A percentile compares a stretch with the other conserved stretches of the same genome.
phyloP scores from a whole-genome alignment of 345 rosid species.

The Salix udensis region DNA sequence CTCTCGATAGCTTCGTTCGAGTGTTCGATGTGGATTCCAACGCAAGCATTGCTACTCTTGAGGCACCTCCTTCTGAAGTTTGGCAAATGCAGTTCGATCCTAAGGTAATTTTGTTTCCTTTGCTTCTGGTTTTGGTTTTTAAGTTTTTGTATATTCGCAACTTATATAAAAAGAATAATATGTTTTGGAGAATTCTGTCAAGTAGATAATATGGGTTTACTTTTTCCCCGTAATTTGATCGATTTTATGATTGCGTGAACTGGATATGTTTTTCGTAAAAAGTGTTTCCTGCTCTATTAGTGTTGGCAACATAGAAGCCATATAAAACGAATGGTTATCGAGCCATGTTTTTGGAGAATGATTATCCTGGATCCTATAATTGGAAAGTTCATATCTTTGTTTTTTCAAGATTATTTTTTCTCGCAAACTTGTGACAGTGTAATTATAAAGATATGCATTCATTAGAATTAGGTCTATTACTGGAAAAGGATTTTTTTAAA shows the following conservation, averaged over 20 bases:
- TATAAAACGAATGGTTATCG: background rate
- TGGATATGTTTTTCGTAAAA: background rate
- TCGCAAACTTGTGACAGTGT: background rate
- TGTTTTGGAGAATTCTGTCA: too few species aligned
- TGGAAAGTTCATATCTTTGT: background rate
- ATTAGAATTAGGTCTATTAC: background rate
- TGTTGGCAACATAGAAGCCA: background rate
- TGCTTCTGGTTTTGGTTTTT: background rate
- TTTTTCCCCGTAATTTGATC: too few species aligned
- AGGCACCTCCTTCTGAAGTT: conserved; percentile 95
- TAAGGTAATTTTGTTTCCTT: conserved; percentile 39
- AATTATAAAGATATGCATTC: background rate
- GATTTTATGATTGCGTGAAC: background rate
- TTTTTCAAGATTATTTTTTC: too few species aligned
- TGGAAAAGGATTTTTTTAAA: background rate
- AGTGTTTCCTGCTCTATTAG: background rate
- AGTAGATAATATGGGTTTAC: too few species aligned
- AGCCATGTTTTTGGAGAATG: background rate
- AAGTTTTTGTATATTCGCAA: background rate
- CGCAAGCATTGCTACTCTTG: conserved; percentile 79
- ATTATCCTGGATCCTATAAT: too few species aligned
- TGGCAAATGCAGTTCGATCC: conserved; percentile 98
- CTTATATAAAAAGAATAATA: too few species aligned
- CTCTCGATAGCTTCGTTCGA: conserved; percentile 91
- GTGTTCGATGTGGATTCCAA: conserved; percentile 94